Evolutionary conservation across 2,329 filamentous ascomycete species (phyloP), one percentile per base, ranked within the genome.

Genomic region (Bipolaris gigantea): DNA sequence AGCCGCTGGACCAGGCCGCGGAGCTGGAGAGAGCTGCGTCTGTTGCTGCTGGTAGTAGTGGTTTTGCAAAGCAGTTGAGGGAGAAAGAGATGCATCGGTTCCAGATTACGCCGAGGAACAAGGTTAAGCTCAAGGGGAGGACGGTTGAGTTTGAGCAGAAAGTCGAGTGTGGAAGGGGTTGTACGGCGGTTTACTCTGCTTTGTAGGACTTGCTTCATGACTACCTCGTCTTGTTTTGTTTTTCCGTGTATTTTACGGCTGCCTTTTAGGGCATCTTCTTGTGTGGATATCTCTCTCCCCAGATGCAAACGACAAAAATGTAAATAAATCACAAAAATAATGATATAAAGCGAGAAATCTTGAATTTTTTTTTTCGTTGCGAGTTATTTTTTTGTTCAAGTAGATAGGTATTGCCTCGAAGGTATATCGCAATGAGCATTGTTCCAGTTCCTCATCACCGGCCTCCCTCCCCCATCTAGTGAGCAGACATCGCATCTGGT

Each of bases 101-200:
- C 55, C 86, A 95, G 73, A 85, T 96, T 61, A 91, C 92, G 53
- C 92, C 92, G 35, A 79, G 83, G 63, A 84, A 87, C 61, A 90
- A 83, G 60, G 87, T 89, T 18, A 84, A 81, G 52, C 73, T 94
- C 7, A 84, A 83, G 2, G 89, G 89, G 1, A 80, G 88, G 66
- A 89, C 82, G 70, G 87, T 89, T 15, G 87, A 82, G 50, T 78
- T 96, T 62, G 92, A 96, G 78, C 93, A 97, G 77, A 86, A 86
- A 63, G 86, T 96, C 10, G 90, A 94, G 73, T 97, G 92, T 71
- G 93, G 93, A 16, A 83, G 89, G 58, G 86, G 85, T 4, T 97
- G 94, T 76, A 95, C 90, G n/a, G 71, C 64, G 7, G 65, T 73
- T 7, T 73, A 65, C 38, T 61, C 59, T 42, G 59, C 61, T n/a